phyloP scores from a whole-genome alignment of 495 filamentous ascomycete genomes.

The Amorphotheca resinae region DNA sequence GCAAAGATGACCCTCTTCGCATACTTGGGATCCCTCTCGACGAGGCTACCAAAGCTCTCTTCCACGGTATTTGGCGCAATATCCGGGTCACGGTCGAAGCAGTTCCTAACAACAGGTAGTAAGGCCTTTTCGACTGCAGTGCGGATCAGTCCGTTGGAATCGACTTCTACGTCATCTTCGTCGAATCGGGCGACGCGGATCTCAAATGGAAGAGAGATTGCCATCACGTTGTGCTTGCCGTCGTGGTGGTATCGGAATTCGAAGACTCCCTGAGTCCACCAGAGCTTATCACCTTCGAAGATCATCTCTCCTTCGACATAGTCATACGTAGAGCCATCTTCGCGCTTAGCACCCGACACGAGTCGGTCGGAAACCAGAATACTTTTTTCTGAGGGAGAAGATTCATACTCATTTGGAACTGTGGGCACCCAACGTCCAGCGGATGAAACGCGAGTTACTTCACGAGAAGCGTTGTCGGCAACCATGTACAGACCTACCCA shows the following conservation, averaged over 20 bases:
- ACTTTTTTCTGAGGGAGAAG: slow-evolving; percentile 61
- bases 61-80: slow-evolving; percentile 72
- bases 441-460: slow-evolving; percentile 69
- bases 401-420: slow-evolving; percentile 64
- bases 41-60: slow-evolving; percentile 69
- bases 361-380: slow-evolving; percentile 56
- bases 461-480: slow-evolving; percentile 78
- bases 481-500: slow-evolving; percentile 95
- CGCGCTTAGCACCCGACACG: slow-evolving; percentile 29
- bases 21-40: slow-evolving; percentile 79
- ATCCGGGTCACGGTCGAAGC: slow-evolving; percentile 83
- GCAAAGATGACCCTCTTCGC: slow-evolving; percentile 85
- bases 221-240: slow-evolving; percentile 90
- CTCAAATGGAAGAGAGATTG: slow-evolving; percentile 87
- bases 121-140: slow-evolving; percentile 61
- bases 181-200: slow-evolving; percentile 71
- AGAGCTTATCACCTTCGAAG: slow-evolving; percentile 87
- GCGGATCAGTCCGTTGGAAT: slow-evolving; percentile 36
- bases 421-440: slow-evolving; percentile 86
- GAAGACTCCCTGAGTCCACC: slow-evolving; percentile 92
- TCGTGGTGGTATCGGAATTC: slow-evolving; percentile 97
- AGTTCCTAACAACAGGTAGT: slow-evolving; percentile 74
- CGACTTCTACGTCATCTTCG: slow-evolving; percentile 44
- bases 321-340: slow-evolving; percentile 37
- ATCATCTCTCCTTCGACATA: slow-evolving; percentile 64